phyloP scores from a whole-genome alignment of 106 monocot genomes.

The Cymbidium sinense region DNA sequence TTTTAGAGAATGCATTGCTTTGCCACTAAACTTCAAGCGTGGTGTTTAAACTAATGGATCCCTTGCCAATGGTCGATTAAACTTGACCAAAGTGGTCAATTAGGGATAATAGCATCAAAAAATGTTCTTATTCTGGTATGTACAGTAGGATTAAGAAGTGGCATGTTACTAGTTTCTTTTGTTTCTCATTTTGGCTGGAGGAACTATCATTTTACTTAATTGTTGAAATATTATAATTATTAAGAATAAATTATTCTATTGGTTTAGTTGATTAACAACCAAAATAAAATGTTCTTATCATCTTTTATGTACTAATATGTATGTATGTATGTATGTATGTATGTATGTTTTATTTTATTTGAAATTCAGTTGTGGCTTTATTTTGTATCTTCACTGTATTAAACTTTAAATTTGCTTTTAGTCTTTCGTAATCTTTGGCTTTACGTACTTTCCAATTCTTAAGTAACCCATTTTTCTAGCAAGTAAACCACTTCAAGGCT shows the following conservation, averaged over 20 bases:
- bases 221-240: too few relatives aligned
- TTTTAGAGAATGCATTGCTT: too few relatives aligned
- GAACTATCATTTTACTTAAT: neutral
- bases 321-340: too few relatives aligned
- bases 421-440: neutral
- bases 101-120: neutral
- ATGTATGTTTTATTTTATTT: neutral
- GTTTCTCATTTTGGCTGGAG: neutral
- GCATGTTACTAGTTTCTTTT: neutral
- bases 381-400: neutral
- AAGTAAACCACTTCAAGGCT: neutral
- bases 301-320: neutral
- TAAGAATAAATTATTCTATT: too few relatives aligned
- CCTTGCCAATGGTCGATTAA: neutral
- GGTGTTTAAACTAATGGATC: neutral
- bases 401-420: neutral
- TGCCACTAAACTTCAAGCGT: neutral
- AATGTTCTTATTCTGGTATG: neutral
- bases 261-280: too few relatives aligned
- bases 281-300: neutral
- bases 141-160: neutral
- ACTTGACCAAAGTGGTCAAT: neutral
- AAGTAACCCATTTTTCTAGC: neutral
- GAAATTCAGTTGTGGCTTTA: neutral
- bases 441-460: neutral